These are phyloP conservation scores for Penicillium crustosum DNA, from an alignment of 2,329 filamentous ascomycete genomes.

Conservation along the genomic window DNA sequence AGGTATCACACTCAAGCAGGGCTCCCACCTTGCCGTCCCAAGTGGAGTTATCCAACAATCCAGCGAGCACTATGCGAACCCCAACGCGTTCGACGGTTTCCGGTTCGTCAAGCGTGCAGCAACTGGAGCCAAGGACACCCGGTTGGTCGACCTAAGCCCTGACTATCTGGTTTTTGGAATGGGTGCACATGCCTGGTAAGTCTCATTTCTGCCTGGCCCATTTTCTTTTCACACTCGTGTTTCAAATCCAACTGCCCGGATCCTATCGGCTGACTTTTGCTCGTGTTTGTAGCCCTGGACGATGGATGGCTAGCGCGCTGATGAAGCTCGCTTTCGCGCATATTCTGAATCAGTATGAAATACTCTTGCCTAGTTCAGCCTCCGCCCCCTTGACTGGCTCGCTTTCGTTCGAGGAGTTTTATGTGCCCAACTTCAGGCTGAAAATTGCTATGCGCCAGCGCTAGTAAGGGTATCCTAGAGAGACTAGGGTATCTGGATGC, in stretches of 20 bases:
- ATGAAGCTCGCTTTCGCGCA: constrained; percentile 23
- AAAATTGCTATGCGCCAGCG: constrained; percentile 32
- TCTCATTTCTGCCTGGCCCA: not conserved
- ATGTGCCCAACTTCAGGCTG: constrained; percentile 29
- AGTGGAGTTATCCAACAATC: constrained; percentile 20
- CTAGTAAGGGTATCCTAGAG: constrained; percentile 21
- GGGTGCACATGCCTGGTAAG: constrained; percentile 25
- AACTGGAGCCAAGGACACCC: constrained; percentile 14
- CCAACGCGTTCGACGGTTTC: constrained; percentile 22
- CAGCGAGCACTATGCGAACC: constrained; percentile 14
- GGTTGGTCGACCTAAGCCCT: constrained; percentile 23
- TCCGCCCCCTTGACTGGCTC: constrained; percentile 12
- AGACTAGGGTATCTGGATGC: too few species aligned
- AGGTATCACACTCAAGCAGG: constrained; percentile 22
- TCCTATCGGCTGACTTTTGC: constrained; percentile 14
- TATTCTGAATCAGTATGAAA: constrained; percentile 17
- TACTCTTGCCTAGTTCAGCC: constrained; percentile 13
- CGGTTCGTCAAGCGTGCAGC: constrained; percentile 21
- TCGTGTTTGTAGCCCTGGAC: constrained; percentile 21
- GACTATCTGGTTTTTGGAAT: constrained; percentile 26
- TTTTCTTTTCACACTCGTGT: not conserved
- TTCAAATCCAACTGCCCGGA: constrained; percentile 16
- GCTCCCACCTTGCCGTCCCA: constrained; percentile 23
- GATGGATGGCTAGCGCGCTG: constrained; percentile 24
- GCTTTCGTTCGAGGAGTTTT: constrained; percentile 28